A percentile compares a stretch with the other conserved stretches of the same genome.
Evolutionary conservation across 371 early-diverging fungal genomes (phyloP).

Genomic region (Spraguea lophii): DNA sequence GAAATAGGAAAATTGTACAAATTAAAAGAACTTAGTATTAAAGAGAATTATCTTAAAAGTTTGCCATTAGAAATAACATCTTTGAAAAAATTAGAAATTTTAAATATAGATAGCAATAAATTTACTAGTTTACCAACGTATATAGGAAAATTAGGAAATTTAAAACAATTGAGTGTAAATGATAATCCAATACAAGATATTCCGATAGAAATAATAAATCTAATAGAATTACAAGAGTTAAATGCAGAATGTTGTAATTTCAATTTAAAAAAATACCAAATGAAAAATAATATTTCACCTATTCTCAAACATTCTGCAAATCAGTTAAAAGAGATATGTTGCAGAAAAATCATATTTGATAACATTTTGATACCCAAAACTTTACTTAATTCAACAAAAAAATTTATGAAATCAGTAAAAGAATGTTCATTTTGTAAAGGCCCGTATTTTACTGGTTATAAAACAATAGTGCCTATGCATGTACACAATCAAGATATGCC

Average conservation of each 20-base stretch:
- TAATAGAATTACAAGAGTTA: slow-evolving; percentile 31
- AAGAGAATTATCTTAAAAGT: slow-evolving; percentile 25
- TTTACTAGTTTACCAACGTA: slow-evolving; percentile 20
- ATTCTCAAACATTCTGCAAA: background rate
- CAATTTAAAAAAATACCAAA: slow-evolving; percentile 1
- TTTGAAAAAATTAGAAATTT: slow-evolving; percentile 21
- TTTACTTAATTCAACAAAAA: slow-evolving; percentile 2
- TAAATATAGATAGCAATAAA: slow-evolving; percentile 36
- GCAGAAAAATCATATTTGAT: slow-evolving; percentile 24
- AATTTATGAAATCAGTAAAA: slow-evolving; percentile 23
- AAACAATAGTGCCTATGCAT: slow-evolving; percentile 12
- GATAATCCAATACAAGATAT: slow-evolving; percentile 27
- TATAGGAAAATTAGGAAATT: slow-evolving; percentile 26
- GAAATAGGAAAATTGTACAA: slow-evolving; percentile 25
- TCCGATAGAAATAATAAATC: slow-evolving; percentile 35
- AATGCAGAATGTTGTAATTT: background rate
- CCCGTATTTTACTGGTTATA: slow-evolving; percentile 32
- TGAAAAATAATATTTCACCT: background rate
- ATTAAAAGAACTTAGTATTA: slow-evolving; percentile 36
- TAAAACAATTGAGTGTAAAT: slow-evolving; percentile 25
- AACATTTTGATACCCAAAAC: slow-evolving; percentile 13
- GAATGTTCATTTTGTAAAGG: slow-evolving; percentile 43
- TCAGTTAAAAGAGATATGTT: slow-evolving; percentile 27
- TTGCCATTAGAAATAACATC: slow-evolving; percentile 29
- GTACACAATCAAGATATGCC: slow-evolving; percentile 9